Percentiles rank a stretch among this genome's conserved stretches.
phyloP scores from a whole-genome alignment of 345 rosid species.

The Jatropha curcas region DNA sequence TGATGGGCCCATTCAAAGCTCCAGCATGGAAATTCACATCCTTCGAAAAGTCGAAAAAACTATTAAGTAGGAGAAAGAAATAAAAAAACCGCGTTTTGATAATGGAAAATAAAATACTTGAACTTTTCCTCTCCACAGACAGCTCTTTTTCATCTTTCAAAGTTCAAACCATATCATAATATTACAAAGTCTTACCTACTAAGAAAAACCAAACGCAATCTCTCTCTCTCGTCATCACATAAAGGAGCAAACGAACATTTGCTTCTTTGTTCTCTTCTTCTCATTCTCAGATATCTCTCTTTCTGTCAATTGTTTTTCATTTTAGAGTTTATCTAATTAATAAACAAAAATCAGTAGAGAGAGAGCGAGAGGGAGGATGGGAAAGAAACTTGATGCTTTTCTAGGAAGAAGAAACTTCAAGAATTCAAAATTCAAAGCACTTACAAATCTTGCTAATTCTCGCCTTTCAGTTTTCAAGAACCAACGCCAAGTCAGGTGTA shows the following conservation, averaged over 20 bases:
- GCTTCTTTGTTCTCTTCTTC: slow-evolving; percentile 20
- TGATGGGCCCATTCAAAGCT: too few relatives aligned
- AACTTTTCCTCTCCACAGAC: background rate
- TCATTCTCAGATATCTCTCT: background rate
- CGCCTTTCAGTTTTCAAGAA: slow-evolving; percentile 70
- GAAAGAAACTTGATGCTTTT: slow-evolving; percentile 75
- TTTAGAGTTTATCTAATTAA: too few relatives aligned
- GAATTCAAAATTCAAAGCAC: slow-evolving; percentile 62
- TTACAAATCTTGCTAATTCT: slow-evolving; percentile 56
- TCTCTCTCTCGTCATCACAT: slow-evolving; percentile 25
- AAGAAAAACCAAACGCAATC: slow-evolving; percentile 13
- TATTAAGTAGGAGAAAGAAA: too few relatives aligned
- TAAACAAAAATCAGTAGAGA: too few relatives aligned
- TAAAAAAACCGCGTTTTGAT: background rate
- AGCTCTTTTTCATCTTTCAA: background rate
- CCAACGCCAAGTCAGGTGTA: slow-evolving; percentile 54
- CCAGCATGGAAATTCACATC: too few relatives aligned
- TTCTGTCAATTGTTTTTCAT: background rate
- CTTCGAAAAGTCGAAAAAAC: too few relatives aligned
- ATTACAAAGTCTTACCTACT: slow-evolving; percentile 4
- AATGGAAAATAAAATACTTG: too few relatives aligned
- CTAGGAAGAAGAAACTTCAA: slow-evolving; percentile 69
- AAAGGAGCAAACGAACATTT: slow-evolving; percentile 20
- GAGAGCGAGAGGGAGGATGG: slow-evolving; percentile 41
- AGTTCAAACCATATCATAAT: background rate